Evolutionary conservation across 2,329 filamentous ascomycete species (phyloP).

Genomic region (Aspergillus awamori): DNA sequence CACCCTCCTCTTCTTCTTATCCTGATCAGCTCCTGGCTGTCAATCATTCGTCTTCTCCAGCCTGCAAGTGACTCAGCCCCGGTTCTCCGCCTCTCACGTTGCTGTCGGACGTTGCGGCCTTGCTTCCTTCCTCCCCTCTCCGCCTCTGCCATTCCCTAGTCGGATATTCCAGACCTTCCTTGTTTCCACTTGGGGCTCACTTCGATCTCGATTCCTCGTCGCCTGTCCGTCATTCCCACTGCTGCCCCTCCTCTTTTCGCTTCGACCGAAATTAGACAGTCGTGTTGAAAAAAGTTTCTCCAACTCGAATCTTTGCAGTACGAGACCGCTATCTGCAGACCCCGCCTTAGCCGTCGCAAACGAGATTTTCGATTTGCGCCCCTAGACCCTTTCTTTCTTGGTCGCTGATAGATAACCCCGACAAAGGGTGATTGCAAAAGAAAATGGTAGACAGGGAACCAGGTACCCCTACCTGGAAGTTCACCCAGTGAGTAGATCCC

Average conservation of each 20-base stretch:
- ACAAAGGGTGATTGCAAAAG: slow-evolving; percentile 50
- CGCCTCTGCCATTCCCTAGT: slow-evolving; percentile 12
- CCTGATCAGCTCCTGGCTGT: slow-evolving; percentile 25
- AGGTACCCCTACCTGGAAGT: slow-evolving; percentile 98
- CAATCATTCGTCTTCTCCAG: slow-evolving; percentile 29
- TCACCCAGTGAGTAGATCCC: slow-evolving; percentile 80
- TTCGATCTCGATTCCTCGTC: slow-evolving; percentile 17
- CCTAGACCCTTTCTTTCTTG: slow-evolving; percentile 20
- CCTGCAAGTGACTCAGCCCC: slow-evolving; percentile 22
- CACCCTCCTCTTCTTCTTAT: slow-evolving; percentile 13
- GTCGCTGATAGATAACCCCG: slow-evolving; percentile 23
- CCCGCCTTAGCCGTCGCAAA: slow-evolving; percentile 19
- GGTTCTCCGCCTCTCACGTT: slow-evolving; percentile 19
- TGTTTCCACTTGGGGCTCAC: slow-evolving; percentile 18
- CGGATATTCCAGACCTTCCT: slow-evolving; percentile 16
- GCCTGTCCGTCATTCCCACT: slow-evolving; percentile 13
- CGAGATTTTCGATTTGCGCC: slow-evolving; percentile 13
- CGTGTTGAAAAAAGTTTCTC: slow-evolving; percentile 2
- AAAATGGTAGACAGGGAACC: slow-evolving; percentile 94
- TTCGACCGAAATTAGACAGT: slow-evolving; percentile 4
- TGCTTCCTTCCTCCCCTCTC: slow-evolving; percentile 17
- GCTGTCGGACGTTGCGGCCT: slow-evolving; percentile 26
- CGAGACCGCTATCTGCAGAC: slow-evolving; percentile 19
- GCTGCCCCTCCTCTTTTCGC: slow-evolving; percentile 9
- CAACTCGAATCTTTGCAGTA: slow-evolving; percentile 13